These are phyloP conservation scores for Chrysosporium queenslandicum DNA, from an alignment of 2,329 filamentous ascomycete species.

Conservation along the genomic window DNA sequence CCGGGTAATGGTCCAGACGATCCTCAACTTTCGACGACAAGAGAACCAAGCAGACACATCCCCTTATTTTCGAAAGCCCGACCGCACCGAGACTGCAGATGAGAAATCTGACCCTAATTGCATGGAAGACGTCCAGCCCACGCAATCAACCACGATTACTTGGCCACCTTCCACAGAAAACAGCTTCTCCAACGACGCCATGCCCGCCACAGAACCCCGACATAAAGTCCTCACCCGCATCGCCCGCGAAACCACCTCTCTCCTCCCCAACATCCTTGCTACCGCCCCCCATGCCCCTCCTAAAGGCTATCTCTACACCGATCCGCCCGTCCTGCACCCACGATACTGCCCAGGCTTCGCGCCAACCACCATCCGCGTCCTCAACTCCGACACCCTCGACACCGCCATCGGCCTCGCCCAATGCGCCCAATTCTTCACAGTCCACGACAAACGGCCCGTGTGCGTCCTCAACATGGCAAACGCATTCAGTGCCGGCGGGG, in stretches of 20 bases:
- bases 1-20: conserved; percentile 17
- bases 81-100: background rate
- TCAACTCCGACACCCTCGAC: conserved; percentile 51
- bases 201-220: background rate
- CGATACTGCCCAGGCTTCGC: conserved; percentile 36
- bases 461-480: conserved; percentile 59
- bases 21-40: conserved; percentile 18
- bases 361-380: conserved; percentile 38
- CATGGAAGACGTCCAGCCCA: conserved; percentile 17
- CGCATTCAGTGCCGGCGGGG: conserved; percentile 48
- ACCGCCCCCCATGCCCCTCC: conserved; percentile 35
- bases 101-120: background rate
- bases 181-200: background rate
- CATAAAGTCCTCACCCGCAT: conserved; percentile 30
- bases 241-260: conserved; percentile 41
- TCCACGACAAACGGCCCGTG: conserved; percentile 34
- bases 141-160: background rate
- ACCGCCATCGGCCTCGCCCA: conserved; percentile 40
- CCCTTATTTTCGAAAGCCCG: conserved; percentile 4
- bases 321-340: conserved; percentile 33
- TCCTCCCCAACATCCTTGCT: conserved; percentile 41
- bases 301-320: conserved; percentile 33
- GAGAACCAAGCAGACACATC: background rate
- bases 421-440: conserved; percentile 18
- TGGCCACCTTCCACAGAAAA: background rate